These are phyloP conservation scores for Brassica nigra DNA, from an alignment of 345 rosid species.

Conservation along the genomic window DNA sequence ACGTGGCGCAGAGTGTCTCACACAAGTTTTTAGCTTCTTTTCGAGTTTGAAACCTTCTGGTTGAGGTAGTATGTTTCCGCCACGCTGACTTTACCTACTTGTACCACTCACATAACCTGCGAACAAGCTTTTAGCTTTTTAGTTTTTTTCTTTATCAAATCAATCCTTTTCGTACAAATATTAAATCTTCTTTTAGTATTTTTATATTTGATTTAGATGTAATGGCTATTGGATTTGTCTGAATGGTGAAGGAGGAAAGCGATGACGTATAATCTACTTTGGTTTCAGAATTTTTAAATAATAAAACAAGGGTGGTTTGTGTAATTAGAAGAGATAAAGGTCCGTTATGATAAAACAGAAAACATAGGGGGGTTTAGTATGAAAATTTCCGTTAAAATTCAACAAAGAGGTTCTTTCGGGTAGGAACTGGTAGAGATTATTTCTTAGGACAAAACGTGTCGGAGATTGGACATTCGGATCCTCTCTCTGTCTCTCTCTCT, in stretches of 20 bases:
- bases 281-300: background rate
- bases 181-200: background rate
- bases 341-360: background rate
- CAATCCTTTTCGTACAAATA: background rate
- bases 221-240: background rate
- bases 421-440: conserved; percentile 25
- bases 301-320: background rate
- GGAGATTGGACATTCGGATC: conserved; percentile 43
- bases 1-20: background rate
- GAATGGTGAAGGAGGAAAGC: conserved; percentile 9
- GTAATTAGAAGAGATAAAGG: background rate
- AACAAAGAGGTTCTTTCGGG: background rate
- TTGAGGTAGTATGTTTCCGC: background rate
- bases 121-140: background rate
- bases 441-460: conserved; percentile 4
- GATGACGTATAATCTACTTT: conserved; percentile 8
- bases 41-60: conserved; percentile 6
- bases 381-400: background rate
- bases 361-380: background rate
- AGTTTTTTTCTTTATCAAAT: background rate
- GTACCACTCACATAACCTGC: background rate
- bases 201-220: background rate
- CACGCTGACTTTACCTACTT: conserved; percentile 5
- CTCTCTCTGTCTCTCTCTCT: conserved; percentile 1
- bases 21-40: background rate